phyloP scores from a whole-genome alignment of 352 stramenopile genomes.

The Salisapilia sapeloensis region DNA sequence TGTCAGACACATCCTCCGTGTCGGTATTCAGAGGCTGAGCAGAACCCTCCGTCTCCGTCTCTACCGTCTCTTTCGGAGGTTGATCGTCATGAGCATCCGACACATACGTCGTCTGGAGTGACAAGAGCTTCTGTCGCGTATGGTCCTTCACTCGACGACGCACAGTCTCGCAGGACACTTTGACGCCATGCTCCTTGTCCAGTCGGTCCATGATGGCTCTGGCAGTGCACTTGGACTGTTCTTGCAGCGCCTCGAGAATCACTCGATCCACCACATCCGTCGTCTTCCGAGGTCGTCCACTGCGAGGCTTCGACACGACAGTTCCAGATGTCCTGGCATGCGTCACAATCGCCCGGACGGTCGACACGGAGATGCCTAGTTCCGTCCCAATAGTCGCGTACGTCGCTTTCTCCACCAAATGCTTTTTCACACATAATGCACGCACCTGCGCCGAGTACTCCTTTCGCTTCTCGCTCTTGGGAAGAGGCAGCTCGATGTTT shows the following conservation, averaged over 20 bases:
- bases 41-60: slow-evolving; percentile 2
- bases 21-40: neutral
- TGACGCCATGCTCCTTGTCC: slow-evolving; percentile 26
- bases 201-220: slow-evolving; percentile 50
- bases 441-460: slow-evolving; percentile 43
- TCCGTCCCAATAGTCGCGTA: slow-evolving; percentile 36
- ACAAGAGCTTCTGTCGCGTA: slow-evolving; percentile 18
- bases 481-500: neutral
- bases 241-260: slow-evolving; percentile 38
- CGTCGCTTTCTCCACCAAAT: slow-evolving; percentile 28
- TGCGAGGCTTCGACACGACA: slow-evolving; percentile 27
- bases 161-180: slow-evolving; percentile 42
- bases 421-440: slow-evolving; percentile 26
- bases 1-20: too few species aligned
- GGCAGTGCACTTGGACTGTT: slow-evolving; percentile 28
- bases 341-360: slow-evolving; percentile 41
- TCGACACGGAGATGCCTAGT: slow-evolving; percentile 31
- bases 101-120: neutral
- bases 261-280: slow-evolving; percentile 43
- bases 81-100: slow-evolving; percentile 1
- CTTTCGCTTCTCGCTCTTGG: slow-evolving; percentile 14
- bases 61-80: neutral
- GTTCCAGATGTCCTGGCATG: slow-evolving; percentile 43
- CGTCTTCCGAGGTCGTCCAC: slow-evolving; percentile 46
- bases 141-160: slow-evolving; percentile 34